phyloP scores from a whole-genome alignment of 225 moss, liverwort and hornwort species.

The Rhytidiadelphus loreus region DNA sequence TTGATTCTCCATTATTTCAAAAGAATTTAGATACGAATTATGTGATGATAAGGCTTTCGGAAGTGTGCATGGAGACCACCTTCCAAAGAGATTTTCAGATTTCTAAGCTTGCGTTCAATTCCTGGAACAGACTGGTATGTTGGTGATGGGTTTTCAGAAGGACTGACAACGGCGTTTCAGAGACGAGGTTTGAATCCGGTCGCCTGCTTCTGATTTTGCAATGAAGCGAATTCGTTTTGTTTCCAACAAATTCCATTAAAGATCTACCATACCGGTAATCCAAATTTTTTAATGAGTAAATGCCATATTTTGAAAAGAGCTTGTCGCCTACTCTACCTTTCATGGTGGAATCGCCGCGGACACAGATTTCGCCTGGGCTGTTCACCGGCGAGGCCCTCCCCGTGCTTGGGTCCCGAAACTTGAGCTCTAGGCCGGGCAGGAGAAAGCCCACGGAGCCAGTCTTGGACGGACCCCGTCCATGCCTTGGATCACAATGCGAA shows the following conservation, averaged over 20 bases:
- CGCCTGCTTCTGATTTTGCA: neutral
- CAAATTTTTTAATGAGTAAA: too few relatives aligned
- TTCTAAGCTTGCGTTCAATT: neutral
- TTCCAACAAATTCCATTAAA: neutral
- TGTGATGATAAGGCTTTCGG: neutral
- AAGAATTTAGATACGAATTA: neutral
- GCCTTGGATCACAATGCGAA: constrained; percentile 32
- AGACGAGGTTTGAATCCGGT: neutral
- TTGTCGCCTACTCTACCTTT: constrained; percentile 19
- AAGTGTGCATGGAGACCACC: too few relatives aligned
- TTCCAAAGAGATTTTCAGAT: neutral
- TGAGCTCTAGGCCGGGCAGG: constrained; percentile 62
- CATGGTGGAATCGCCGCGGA: constrained; percentile 64
- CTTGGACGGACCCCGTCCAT: constrained; percentile 40
- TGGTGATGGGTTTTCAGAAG: neutral
- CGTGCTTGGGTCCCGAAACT: constrained; percentile 46
- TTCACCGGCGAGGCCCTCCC: constrained; percentile 36
- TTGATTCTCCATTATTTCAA: neutral
- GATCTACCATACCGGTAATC: neutral
- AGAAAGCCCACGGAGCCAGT: constrained; percentile 74
- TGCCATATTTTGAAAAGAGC: neutral
- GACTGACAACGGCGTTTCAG: neutral
- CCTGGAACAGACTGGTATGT: neutral
- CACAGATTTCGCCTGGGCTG: constrained; percentile 54
- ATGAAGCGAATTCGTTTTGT: neutral